Conservation (phyloP, 495 filamentous ascomycete species). For the Chaetomium tenue region DNA sequence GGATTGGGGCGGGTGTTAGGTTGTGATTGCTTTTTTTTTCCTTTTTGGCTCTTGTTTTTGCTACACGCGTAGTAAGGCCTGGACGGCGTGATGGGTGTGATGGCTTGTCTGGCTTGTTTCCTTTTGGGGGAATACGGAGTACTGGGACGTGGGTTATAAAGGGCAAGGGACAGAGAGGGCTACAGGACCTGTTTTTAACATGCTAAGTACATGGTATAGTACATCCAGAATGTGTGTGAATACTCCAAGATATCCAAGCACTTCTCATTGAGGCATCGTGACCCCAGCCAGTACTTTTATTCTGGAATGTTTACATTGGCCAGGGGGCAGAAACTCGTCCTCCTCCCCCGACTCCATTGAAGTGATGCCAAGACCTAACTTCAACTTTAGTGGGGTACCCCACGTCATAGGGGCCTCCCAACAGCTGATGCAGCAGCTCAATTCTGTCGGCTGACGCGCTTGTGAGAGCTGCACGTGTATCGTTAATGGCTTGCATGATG, state of each 20-base stretch:
- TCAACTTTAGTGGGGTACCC: background rate
- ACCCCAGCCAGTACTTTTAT: too few species aligned
- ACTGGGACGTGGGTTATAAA: background rate
- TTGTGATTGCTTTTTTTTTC: constrained; percentile 42
- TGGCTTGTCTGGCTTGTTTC: background rate
- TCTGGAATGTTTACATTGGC: too few species aligned
- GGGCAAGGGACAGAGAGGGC: background rate
- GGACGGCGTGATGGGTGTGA: too few species aligned
- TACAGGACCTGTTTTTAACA: background rate
- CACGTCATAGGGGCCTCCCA: constrained; percentile 11
- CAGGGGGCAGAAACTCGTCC: too few species aligned
- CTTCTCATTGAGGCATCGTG: too few species aligned
- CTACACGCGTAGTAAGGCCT: background rate
- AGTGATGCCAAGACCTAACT: background rate
- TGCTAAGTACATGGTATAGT: too few species aligned
- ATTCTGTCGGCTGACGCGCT: constrained; percentile 10
- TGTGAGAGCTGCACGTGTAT: background rate
- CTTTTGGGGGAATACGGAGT: background rate
- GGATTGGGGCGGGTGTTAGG: constrained; percentile 71
- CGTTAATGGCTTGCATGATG: background rate
- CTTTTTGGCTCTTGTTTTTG: background rate
- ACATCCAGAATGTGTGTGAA: too few species aligned
- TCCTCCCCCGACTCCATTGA: background rate
- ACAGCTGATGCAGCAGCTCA: background rate
- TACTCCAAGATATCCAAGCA: too few species aligned